A percentile compares a stretch with the other conserved stretches of the same genome.
These are phyloP conservation scores for Glycine latifolia DNA, from an alignment of 306 rosid genomes.

Conservation along the genomic window DNA sequence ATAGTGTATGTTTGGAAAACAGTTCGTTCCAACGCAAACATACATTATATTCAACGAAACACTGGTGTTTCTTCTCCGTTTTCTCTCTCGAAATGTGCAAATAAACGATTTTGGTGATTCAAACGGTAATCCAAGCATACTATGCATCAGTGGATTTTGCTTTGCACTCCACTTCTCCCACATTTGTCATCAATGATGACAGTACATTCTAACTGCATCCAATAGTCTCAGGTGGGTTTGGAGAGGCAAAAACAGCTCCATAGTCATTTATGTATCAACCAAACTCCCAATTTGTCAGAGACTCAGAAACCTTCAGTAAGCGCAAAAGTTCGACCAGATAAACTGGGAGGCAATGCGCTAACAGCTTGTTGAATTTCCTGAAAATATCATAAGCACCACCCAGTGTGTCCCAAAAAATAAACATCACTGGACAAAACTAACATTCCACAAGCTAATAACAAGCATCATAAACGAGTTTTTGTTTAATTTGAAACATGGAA, in stretches of 20 bases:
- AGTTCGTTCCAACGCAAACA: background rate
- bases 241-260: slow-evolving; percentile 20
- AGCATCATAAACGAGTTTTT: slow-evolving; percentile 4
- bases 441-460: slow-evolving; percentile 3
- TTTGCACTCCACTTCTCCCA: slow-evolving; percentile 27
- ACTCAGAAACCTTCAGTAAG: slow-evolving; percentile 75
- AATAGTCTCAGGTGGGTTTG: background rate
- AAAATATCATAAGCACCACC: slow-evolving; percentile 35
- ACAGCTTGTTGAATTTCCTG: slow-evolving; percentile 91
- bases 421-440: slow-evolving; percentile 4
- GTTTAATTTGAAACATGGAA: slow-evolving; percentile 34
- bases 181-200: slow-evolving; percentile 32
- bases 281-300: slow-evolving; percentile 45
- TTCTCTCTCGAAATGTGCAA: background rate
- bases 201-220: background rate
- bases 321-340: slow-evolving; percentile 77
- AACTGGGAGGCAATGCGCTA: slow-evolving; percentile 61
- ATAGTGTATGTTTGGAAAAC: background rate
- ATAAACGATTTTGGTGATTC: background rate
- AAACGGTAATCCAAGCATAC: background rate
- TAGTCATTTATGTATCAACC: slow-evolving; percentile 5
- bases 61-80: background rate
- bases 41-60: background rate
- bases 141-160: background rate
- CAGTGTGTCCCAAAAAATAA: background rate